Conservation (phyloP, 805 yeast genomes). For the Myxozyma udenii region DNA sequence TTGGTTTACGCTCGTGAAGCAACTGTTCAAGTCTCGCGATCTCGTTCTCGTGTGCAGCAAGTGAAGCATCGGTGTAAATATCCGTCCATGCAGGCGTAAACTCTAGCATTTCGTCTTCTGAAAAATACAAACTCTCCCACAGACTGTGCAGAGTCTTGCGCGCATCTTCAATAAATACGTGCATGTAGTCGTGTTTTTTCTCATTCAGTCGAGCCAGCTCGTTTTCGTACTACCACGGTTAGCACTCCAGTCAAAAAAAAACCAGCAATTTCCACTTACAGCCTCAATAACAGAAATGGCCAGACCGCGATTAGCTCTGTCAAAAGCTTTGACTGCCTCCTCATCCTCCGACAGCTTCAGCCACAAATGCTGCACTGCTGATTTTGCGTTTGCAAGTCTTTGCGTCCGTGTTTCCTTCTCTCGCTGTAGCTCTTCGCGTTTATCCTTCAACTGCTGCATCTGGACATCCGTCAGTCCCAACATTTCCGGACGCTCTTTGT, state of each 20-base stretch:
- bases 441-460: constrained; percentile 33
- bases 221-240: constrained; percentile 40
- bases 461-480: constrained; percentile 34
- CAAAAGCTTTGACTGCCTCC: constrained; percentile 44
- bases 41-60: constrained; percentile 65
- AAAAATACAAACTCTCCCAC: constrained; percentile 63
- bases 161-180: constrained; percentile 62
- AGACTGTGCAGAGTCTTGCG: constrained; percentile 55
- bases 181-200: constrained; percentile 62
- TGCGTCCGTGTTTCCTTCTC: constrained; percentile 39
- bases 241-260: background rate
- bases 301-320: constrained; percentile 40
- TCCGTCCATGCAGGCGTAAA: constrained; percentile 49
- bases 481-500: constrained; percentile 31
- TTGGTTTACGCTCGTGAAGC: constrained; percentile 50
- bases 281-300: constrained; percentile 25
- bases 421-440: constrained; percentile 35
- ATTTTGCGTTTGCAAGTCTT: constrained; percentile 37
- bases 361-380: constrained; percentile 55
- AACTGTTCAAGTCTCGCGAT: constrained; percentile 51
- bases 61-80: constrained; percentile 55
- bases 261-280: constrained; percentile 2
- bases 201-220: constrained; percentile 58
- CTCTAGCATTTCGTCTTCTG: constrained; percentile 48
- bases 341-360: constrained; percentile 50